Percentiles rank a stretch among this genome's conserved stretches.
These are phyloP conservation scores for Massariosphaeria phaeospora DNA, from an alignment of 495 filamentous ascomycete genomes.

Conservation along the genomic window DNA sequence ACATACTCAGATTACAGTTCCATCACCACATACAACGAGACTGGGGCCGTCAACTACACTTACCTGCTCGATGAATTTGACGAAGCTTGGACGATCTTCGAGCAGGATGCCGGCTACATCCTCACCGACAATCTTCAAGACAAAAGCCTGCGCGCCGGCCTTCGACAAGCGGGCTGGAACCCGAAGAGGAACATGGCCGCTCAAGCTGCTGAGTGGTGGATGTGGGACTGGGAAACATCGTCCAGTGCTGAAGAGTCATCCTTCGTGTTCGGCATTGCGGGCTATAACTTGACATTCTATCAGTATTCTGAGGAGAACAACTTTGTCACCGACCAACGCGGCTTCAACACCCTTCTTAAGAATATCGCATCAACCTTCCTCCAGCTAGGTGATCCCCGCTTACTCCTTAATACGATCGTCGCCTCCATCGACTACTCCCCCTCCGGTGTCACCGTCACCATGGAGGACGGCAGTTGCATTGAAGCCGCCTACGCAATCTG, in stretches of 20 bases:
- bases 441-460: conserved; percentile 54
- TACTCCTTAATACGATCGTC: conserved; percentile 57
- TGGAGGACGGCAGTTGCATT: conserved; percentile 54
- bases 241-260: conserved; percentile 40
- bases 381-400: conserved; percentile 50
- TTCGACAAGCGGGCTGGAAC: conserved; percentile 61
- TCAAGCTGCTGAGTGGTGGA: conserved; percentile 63
- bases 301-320: conserved; percentile 56
- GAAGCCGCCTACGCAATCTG: conserved; percentile 56
- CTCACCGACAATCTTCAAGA: conserved; percentile 60
- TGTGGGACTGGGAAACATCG: conserved; percentile 47
- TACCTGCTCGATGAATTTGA: conserved; percentile 51
- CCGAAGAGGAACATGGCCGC: conserved; percentile 54
- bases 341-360: conserved; percentile 60
- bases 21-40: conserved; percentile 40
- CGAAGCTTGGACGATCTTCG: conserved; percentile 46
- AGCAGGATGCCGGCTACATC: conserved; percentile 55
- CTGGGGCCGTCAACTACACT: conserved; percentile 23
- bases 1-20: conserved; percentile 59
- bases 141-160: conserved; percentile 54
- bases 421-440: conserved; percentile 54
- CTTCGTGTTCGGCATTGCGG: conserved; percentile 41
- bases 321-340: conserved; percentile 61
- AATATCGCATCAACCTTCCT: conserved; percentile 62
- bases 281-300: conserved; percentile 43